Evolutionary conservation across 805 yeast species (phyloP).

Genomic region (Metschnikowia chrysomelidarum): DNA sequence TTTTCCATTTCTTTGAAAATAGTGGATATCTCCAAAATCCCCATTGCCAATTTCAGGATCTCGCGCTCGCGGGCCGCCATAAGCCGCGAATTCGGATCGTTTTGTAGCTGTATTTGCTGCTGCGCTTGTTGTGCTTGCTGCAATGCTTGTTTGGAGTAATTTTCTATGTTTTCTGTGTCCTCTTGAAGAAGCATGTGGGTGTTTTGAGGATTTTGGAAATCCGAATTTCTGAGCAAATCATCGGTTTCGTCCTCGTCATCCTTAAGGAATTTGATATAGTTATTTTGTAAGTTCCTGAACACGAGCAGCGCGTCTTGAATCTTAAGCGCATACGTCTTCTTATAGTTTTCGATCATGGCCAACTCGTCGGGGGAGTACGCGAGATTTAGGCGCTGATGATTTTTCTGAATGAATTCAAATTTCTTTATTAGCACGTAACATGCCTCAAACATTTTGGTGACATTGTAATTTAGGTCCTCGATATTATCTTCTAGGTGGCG

Average conservation of each 20-base stretch:
- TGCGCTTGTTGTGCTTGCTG: too few species aligned
- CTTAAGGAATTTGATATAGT: constrained; percentile 78
- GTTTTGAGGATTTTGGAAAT: constrained; percentile 1
- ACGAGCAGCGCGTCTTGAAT: constrained; percentile 76
- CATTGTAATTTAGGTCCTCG: constrained; percentile 69
- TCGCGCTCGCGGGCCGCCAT: constrained; percentile 82
- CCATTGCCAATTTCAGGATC: constrained; percentile 87
- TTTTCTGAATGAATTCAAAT: constrained; percentile 44
- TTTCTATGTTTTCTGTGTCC: constrained; percentile 29
- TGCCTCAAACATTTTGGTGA: constrained; percentile 74
- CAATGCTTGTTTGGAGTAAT: constrained; percentile 53
- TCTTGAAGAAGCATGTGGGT: constrained; percentile 13
- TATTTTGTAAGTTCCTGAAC: constrained; percentile 85
- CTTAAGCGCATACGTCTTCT: constrained; percentile 79
- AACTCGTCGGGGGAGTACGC: constrained; percentile 48
- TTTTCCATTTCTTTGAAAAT: constrained; percentile 92
- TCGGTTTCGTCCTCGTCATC: constrained; percentile 68
- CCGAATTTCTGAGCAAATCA: constrained; percentile 1
- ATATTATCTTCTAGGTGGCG: constrained; percentile 72
- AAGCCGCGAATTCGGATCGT: constrained; percentile 26
- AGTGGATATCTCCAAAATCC: constrained; percentile 88
- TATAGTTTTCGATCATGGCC: constrained; percentile 72
- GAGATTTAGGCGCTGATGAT: constrained; percentile 41
- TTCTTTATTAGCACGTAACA: constrained; percentile 76
- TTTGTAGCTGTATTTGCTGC: constrained; percentile 27